Percentiles rank a stretch among this genome's conserved stretches.
Evolutionary conservation across 2,329 filamentous ascomycete species (phyloP).

Genomic region (Fusarium avenaceum): DNA sequence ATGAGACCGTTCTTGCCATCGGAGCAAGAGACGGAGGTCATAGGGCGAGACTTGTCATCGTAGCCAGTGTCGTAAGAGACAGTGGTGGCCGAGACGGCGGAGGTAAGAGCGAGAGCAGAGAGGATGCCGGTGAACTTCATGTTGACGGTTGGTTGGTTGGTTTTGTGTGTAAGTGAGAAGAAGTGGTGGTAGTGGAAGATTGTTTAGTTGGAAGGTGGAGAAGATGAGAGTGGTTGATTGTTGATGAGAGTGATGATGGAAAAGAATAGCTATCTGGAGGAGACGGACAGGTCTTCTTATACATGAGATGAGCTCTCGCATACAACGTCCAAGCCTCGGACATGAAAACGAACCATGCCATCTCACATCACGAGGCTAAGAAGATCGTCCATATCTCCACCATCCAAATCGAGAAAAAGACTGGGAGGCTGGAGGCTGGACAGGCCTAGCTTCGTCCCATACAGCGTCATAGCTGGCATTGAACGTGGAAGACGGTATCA

Average conservation of each 20-base stretch:
- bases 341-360: slow-evolving; percentile 32
- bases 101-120: slow-evolving; percentile 56
- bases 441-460: slow-evolving; percentile 25
- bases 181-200: slow-evolving; percentile 19
- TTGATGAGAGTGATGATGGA: slow-evolving; percentile 35
- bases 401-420: slow-evolving; percentile 21
- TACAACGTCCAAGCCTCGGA: slow-evolving; percentile 22
- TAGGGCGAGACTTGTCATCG: slow-evolving; percentile 69
- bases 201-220: slow-evolving; percentile 31
- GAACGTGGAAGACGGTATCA: background rate
- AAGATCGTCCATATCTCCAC: slow-evolving; percentile 39
- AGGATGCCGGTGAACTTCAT: slow-evolving; percentile 62
- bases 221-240: slow-evolving; percentile 28
- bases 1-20: slow-evolving; percentile 77
- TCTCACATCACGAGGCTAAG: slow-evolving; percentile 37
- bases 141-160: slow-evolving; percentile 46
- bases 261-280: slow-evolving; percentile 19
- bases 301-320: slow-evolving; percentile 21
- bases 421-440: slow-evolving; percentile 35
- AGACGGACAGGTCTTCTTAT: slow-evolving; percentile 42
- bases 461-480: slow-evolving; percentile 33
- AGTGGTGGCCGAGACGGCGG: slow-evolving; percentile 55
- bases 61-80: slow-evolving; percentile 82
- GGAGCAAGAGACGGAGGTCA: slow-evolving; percentile 74
- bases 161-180: slow-evolving; percentile 24